Percentiles rank a stretch among this genome's conserved stretches.
phyloP scores from a whole-genome alignment of 2,329 filamentous ascomycete genomes.

The Scorias spongiosa region DNA sequence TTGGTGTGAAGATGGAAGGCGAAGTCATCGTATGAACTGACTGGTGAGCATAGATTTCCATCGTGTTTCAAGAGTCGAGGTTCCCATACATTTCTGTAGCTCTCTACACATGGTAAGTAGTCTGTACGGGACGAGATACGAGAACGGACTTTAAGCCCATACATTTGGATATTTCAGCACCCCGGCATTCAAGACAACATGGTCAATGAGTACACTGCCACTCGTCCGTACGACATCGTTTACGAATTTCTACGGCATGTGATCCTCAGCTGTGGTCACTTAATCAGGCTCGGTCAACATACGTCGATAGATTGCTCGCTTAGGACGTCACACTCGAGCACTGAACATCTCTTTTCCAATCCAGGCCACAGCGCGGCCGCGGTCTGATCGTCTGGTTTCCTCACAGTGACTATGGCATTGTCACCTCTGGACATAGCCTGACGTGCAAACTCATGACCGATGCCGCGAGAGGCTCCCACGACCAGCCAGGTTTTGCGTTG shows the following conservation, averaged over 20 bases:
- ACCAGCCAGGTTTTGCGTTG: conserved; percentile 29
- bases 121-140: too few relatives aligned
- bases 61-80: background rate
- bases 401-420: conserved; percentile 37
- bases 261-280: too few relatives aligned
- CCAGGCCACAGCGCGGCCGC: conserved; percentile 5
- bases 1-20: conserved; percentile 42
- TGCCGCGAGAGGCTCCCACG: conserved; percentile 32
- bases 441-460: conserved; percentile 38
- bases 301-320: conserved; percentile 36
- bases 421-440: conserved; percentile 33
- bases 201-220: conserved; percentile 33
- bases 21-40: conserved; percentile 38
- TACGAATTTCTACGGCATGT: conserved; percentile 26
- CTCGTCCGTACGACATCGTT: conserved; percentile 21
- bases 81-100: conserved; percentile 33
- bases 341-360: conserved; percentile 2
- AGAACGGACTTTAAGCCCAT: conserved; percentile 11
- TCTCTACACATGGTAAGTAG: conserved; percentile 22
- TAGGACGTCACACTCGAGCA: conserved; percentile 34
- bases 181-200: conserved; percentile 42
- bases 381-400: conserved; percentile 18
- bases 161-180: conserved; percentile 42
- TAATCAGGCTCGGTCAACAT: conserved; percentile 2
- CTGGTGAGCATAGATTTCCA: background rate